Percentiles rank a stretch among this genome's conserved stretches.
These are phyloP conservation scores for Xylona heveae DNA, from an alignment of 495 filamentous ascomycete genomes.

Conservation along the genomic window DNA sequence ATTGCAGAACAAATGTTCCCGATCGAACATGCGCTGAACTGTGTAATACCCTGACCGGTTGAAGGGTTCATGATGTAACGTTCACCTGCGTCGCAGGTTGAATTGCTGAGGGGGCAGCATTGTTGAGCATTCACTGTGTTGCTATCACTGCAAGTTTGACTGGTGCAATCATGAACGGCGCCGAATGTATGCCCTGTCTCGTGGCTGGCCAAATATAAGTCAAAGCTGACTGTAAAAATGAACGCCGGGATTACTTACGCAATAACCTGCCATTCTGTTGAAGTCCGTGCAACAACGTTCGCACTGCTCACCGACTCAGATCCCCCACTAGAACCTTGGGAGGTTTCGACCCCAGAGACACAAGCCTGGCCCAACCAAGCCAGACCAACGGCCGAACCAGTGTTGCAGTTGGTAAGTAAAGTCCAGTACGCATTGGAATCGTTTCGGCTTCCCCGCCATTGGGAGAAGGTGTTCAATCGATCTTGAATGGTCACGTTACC, in stretches of 20 bases:
- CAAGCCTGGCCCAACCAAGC: constrained; percentile 89
- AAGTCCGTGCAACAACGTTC: constrained; percentile 74
- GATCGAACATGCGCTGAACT: constrained; percentile 73
- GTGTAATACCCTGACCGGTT: constrained; percentile 42
- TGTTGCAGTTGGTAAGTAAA: constrained; percentile 66
- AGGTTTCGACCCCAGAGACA: constrained; percentile 27
- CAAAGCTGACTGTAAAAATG: not conserved
- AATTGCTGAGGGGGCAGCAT: constrained; percentile 64
- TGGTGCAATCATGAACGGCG: constrained; percentile 80
- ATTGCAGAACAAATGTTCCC: constrained; percentile 94
- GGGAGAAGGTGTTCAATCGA: constrained; percentile 71
- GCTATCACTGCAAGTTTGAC: constrained; percentile 36
- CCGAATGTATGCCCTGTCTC: constrained; percentile 92
- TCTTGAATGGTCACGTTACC: constrained; percentile 42
- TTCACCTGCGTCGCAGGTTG: constrained; percentile 51
- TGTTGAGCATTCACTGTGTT: constrained; percentile 43
- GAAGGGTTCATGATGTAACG: constrained; percentile 92
- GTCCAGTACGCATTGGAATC: constrained; percentile 91
- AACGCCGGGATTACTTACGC: constrained; percentile 23
- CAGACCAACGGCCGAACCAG: constrained; percentile 70
- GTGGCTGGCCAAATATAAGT: constrained; percentile 22
- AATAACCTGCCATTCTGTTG: constrained; percentile 87
- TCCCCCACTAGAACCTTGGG: constrained; percentile 15
- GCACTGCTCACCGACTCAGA: constrained; percentile 57
- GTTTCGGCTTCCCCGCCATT: constrained; percentile 52